Percentiles rank a stretch among this genome's conserved stretches.
These are phyloP conservation scores for Massospora cicadina DNA, from an alignment of 371 early-diverging fungal species.

Conservation along the genomic window DNA sequence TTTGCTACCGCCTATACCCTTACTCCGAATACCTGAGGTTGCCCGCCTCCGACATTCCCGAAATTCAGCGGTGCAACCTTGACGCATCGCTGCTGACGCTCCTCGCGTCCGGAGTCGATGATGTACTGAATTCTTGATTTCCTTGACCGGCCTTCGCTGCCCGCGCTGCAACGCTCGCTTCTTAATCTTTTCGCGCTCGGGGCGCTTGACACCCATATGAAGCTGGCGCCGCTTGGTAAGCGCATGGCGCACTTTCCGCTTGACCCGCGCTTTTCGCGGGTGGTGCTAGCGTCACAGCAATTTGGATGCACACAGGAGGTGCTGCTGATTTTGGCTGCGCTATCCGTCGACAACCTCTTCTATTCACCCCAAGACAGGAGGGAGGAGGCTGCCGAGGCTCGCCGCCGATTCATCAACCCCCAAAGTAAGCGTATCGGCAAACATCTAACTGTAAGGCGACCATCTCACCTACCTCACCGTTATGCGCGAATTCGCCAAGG, in stretches of 20 bases:
- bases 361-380: constrained; percentile 71
- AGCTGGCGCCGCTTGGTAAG: constrained; percentile 64
- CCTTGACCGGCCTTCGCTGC: constrained; percentile 76
- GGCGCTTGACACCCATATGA: constrained; percentile 67
- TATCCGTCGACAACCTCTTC: constrained; percentile 82
- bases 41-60: constrained; percentile 72
- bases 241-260: constrained; percentile 88
- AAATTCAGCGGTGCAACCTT: constrained; percentile 86
- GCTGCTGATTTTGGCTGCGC: constrained; percentile 67
- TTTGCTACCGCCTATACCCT: constrained; percentile 88
- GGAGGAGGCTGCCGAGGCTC: constrained; percentile 62
- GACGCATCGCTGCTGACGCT: constrained; percentile 69
- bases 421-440: constrained; percentile 16
- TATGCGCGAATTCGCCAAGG: constrained; percentile 50
- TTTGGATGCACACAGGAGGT: constrained; percentile 61
- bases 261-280: constrained; percentile 77
- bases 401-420: constrained; percentile 18
- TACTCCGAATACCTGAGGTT: constrained; percentile 61
- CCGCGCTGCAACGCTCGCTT: constrained; percentile 56
- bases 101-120: constrained; percentile 75
- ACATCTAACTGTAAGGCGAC: constrained; percentile 47
- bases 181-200: constrained; percentile 78
- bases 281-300: constrained; percentile 46
- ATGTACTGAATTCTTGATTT: constrained; percentile 85
- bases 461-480: constrained; percentile 78